Conservation (phyloP, 305 asterid genomes). For the Nicotiana rustica region DNA sequence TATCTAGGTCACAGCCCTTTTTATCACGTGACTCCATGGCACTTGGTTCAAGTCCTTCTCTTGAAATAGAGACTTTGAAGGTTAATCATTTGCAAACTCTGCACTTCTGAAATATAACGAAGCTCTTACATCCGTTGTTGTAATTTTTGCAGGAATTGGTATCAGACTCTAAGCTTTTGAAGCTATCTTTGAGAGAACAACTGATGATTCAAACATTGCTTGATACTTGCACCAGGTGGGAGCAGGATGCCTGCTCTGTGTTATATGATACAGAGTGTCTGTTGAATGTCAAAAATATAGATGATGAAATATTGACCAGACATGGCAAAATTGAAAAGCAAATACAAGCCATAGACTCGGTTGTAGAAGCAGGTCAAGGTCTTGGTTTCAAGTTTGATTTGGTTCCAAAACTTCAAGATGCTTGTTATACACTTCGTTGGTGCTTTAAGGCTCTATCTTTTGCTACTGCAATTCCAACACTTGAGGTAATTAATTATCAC, state of each 20-base stretch:
- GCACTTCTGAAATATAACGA: slow-evolving; percentile 33
- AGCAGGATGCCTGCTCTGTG: slow-evolving; percentile 64
- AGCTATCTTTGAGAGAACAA: slow-evolving; percentile 69
- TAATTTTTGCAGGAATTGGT: slow-evolving; percentile 73
- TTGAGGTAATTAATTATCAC: slow-evolving; percentile 58
- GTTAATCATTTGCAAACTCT: slow-evolving; percentile 47
- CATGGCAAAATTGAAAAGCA: slow-evolving; percentile 56
- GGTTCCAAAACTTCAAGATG: slow-evolving; percentile 73
- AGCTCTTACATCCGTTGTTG: slow-evolving; percentile 27
- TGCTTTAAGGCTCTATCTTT: slow-evolving; percentile 68
- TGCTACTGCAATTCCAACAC: slow-evolving; percentile 56
- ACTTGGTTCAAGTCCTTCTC: slow-evolving; percentile 56
- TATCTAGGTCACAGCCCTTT: slow-evolving; percentile 71
- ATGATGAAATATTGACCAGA: slow-evolving; percentile 47
- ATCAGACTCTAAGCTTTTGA: slow-evolving; percentile 70
- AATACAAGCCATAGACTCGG: slow-evolving; percentile 56
- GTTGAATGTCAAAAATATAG: slow-evolving; percentile 49
- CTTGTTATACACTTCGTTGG: slow-evolving; percentile 72
- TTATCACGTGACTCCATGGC: slow-evolving; percentile 49
- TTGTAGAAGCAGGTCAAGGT: slow-evolving; percentile 60
- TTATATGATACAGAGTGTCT: slow-evolving; percentile 63
- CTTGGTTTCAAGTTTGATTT: slow-evolving; percentile 66
- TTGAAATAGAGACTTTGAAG: slow-evolving; percentile 68
- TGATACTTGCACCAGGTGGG: slow-evolving; percentile 70
- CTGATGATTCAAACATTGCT: slow-evolving; percentile 60